phyloP scores from a whole-genome alignment of 352 stramenopile genomes.

The Globisporangium uncinulatum region DNA sequence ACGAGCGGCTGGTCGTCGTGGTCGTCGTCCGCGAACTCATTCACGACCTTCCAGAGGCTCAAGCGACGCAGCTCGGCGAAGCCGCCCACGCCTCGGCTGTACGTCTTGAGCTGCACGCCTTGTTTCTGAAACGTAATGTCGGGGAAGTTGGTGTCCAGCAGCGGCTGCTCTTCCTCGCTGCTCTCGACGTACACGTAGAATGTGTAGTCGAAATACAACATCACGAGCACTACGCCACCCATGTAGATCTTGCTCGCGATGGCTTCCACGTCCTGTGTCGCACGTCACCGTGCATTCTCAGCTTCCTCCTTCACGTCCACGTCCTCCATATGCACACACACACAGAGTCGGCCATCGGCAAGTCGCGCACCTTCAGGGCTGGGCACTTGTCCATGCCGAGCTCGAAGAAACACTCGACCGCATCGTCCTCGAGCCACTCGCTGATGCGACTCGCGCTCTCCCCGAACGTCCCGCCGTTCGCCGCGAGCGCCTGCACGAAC shows the following conservation, averaged over 20 bases:
- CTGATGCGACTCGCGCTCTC: slow-evolving; percentile 40
- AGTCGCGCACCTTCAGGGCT: slow-evolving; percentile 40
- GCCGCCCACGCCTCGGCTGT: slow-evolving; percentile 56
- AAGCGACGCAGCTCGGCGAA: slow-evolving; percentile 64
- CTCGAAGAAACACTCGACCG: slow-evolving; percentile 91
- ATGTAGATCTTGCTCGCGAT: slow-evolving; percentile 94
- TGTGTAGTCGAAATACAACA: slow-evolving; percentile 90
- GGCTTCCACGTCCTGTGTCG: slow-evolving; percentile 83
- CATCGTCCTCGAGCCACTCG: slow-evolving; percentile 89
- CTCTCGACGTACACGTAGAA: slow-evolving; percentile 91
- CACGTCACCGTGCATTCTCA: background rate
- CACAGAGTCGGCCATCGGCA: too few relatives aligned
- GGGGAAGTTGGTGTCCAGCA: slow-evolving; percentile 93
- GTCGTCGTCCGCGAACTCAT: slow-evolving; percentile 45
- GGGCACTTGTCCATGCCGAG: slow-evolving; percentile 69
- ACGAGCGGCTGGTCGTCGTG: slow-evolving; percentile 28
- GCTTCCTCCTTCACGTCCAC: too few relatives aligned
- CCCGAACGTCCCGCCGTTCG: slow-evolving; percentile 26
- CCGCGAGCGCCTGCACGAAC: slow-evolving; percentile 63
- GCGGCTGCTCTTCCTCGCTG: slow-evolving; percentile 84
- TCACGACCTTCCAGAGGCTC: slow-evolving; percentile 79
- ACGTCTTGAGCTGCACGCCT: slow-evolving; percentile 81
- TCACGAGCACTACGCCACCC: slow-evolving; percentile 86
- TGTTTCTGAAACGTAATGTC: slow-evolving; percentile 89
- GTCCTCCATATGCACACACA: background rate